Conservation (phyloP, 768 basidiomycete genomes). For the Podaxis sp. region DNA sequence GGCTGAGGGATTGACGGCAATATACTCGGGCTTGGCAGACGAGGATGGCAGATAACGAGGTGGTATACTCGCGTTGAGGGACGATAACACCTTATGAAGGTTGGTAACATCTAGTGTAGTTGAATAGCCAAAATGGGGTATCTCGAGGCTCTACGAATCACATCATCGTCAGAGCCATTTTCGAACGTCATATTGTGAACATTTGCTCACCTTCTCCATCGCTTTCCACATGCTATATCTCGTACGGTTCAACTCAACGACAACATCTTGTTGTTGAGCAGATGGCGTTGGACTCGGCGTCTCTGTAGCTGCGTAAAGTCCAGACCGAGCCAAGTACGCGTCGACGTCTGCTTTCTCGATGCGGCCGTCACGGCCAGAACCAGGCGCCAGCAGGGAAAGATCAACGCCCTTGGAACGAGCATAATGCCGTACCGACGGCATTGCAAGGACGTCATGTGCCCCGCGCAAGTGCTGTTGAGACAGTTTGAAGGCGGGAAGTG, state of each 20-base stretch:
- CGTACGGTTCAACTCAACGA: conserved; percentile 73
- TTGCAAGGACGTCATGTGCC: conserved; percentile 48
- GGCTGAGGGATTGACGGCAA: conserved; percentile 33
- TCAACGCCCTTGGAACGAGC: conserved; percentile 65
- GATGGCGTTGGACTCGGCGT: conserved; percentile 12
- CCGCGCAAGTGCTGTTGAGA: conserved; percentile 5
- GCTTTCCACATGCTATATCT: conserved; percentile 87
- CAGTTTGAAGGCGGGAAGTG: conserved; percentile 13
- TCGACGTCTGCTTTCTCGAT: conserved; percentile 76
- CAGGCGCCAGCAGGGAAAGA: conserved; percentile 49
- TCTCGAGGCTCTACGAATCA: conserved; percentile 62
- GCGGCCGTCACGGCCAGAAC: conserved; percentile 71
- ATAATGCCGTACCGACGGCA: conserved; percentile 75
- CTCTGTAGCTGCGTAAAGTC: conserved; percentile 6
- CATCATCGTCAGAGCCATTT: neutral
- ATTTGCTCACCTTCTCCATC: conserved; percentile 65
- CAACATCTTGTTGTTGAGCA: conserved; percentile 36
- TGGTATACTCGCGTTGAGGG: conserved; percentile 69
- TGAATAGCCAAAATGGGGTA: conserved; percentile 85
- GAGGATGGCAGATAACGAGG: conserved; percentile 35
- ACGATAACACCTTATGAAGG: conserved; percentile 57
- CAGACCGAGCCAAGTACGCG: conserved; percentile 38
- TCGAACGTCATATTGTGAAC: neutral
- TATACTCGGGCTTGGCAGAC: conserved; percentile 13
- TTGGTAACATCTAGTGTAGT: conserved; percentile 72